These are phyloP conservation scores for Huntiella moniliformis DNA, from an alignment of 2,329 filamentous ascomycete species.

Conservation along the genomic window DNA sequence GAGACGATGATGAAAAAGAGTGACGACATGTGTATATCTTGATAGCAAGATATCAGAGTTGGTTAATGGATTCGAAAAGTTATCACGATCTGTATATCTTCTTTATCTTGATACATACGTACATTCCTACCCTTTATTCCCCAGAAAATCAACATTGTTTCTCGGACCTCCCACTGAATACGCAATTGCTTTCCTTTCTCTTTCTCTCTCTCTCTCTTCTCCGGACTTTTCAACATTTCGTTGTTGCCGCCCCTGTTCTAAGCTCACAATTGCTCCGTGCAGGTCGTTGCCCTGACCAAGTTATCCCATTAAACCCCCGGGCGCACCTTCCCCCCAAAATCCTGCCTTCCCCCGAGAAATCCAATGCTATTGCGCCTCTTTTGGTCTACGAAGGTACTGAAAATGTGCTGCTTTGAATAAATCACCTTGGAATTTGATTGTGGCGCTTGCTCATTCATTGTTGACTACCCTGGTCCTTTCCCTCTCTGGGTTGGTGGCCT, in stretches of 20 bases:
- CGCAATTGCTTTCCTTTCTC: neutral
- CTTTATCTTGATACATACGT: neutral
- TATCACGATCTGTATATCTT: neutral
- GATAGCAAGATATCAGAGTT: too few relatives aligned
- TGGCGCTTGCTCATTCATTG: too few relatives aligned
- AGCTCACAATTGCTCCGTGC: slow-evolving; percentile 4
- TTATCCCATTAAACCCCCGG: slow-evolving; percentile 9
- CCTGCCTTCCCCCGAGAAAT: too few relatives aligned
- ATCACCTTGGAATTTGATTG: too few relatives aligned
- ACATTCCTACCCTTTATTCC: neutral
- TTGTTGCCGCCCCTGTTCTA: neutral
- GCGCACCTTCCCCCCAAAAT: slow-evolving; percentile 5
- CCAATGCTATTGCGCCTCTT: too few relatives aligned
- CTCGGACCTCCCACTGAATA: too few relatives aligned
- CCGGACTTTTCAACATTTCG: neutral
- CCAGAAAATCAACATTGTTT: neutral
- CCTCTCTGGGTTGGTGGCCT: neutral
- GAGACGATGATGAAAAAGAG: too few relatives aligned
- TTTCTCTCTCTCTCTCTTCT: neutral
- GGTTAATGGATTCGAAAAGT: neutral
- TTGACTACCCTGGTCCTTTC: neutral
- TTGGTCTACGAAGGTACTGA: too few relatives aligned
- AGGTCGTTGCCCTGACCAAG: slow-evolving; percentile 3
- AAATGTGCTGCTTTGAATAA: too few relatives aligned
- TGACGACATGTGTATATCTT: too few relatives aligned